Base-by-base conservation (phyloP, 1,284 basidiomycete species). In the Leccinum fuscescens region DNA sequence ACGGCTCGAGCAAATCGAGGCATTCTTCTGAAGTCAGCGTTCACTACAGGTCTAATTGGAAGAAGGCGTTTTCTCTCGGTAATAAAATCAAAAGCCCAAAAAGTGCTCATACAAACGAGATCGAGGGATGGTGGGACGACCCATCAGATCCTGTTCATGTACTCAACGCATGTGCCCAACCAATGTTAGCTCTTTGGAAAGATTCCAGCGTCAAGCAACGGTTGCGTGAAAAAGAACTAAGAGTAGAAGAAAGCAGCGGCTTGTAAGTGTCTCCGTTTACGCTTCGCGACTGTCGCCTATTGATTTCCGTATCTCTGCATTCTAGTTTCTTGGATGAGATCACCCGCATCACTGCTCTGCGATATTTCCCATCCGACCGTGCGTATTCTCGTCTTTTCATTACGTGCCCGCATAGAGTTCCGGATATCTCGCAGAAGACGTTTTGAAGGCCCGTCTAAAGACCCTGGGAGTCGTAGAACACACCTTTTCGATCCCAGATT, bases 61-160 rank as follows among this genome's bases (percentile, higher is more conserved):
- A 89, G 74, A 86, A 86, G 72, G 77, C 82, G 1, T 85, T 92
- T 65, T 76, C 82, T 33, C 76, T 89, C 27, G 81, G 82, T n/a
- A 79, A 77, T 56, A 82, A 74, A 65, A 80, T 82, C 52, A 84
- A 83, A 74, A 87, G 82, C 68, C 84, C 85, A 6, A 86, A 86
- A 78, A 85, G 80, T 64, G 80, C 82, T 33, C 82, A 86, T 68
- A 81, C 84, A 22, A 86, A 85, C 56, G 87, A 89, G 73, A 81
- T 90, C 55, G 82, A 83, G 67, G 88, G 87, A 15, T 91, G 89
- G 89, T 92, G 89, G 89, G 89, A 90, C 72, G 88, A 92, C 76
- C 89, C 88, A 42, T 80, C 84, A 20, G 90, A 92, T 71, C 90
- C 89, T 33, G 88, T 90, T 56, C 88, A 91, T 70, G 72, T 82